Conservation (phyloP, 2,329 filamentous ascomycete genomes). For the Aspergillus puulaauensis region DNA sequence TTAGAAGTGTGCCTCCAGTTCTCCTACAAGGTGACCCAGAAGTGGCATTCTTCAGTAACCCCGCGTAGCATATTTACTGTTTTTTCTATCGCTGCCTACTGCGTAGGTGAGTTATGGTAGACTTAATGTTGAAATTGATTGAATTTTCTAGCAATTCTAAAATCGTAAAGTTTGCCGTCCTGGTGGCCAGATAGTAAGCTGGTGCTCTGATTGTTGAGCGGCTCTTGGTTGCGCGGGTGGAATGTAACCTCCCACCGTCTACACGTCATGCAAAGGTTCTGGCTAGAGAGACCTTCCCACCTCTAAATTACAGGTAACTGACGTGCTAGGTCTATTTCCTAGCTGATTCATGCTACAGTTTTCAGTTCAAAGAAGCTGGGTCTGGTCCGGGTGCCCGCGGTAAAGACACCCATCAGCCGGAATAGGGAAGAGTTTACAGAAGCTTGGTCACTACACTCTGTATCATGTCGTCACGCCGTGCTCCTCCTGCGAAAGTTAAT, state of each 20-base stretch:
- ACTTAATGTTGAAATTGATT: too few relatives aligned
- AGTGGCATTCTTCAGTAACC: too few relatives aligned
- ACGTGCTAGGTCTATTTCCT: not conserved
- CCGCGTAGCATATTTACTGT: too few relatives aligned
- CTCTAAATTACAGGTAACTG: not conserved
- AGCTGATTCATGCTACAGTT: not conserved
- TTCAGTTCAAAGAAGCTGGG: not conserved
- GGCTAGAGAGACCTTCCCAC: not conserved
- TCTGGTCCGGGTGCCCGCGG: not conserved
- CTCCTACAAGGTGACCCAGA: too few relatives aligned
- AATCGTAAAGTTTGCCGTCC: too few relatives aligned
- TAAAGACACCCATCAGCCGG: constrained; percentile 1
- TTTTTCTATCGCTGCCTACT: too few relatives aligned
- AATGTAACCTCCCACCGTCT: constrained; percentile 17
- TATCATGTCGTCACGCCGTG: constrained; percentile 7
- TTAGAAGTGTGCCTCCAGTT: too few relatives aligned
- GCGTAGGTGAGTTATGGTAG: too few relatives aligned
- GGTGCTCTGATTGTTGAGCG: not conserved
- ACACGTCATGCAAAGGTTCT: constrained; percentile 21
- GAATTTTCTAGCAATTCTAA: too few relatives aligned
- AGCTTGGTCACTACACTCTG: not conserved
- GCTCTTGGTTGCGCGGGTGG: not conserved
- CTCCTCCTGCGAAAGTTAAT: not conserved
- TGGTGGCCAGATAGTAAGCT: too few relatives aligned
- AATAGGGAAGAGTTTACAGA: not conserved